Conservation (phyloP, 345 rosid genomes). For the Boechera divaricarpa region DNA sequence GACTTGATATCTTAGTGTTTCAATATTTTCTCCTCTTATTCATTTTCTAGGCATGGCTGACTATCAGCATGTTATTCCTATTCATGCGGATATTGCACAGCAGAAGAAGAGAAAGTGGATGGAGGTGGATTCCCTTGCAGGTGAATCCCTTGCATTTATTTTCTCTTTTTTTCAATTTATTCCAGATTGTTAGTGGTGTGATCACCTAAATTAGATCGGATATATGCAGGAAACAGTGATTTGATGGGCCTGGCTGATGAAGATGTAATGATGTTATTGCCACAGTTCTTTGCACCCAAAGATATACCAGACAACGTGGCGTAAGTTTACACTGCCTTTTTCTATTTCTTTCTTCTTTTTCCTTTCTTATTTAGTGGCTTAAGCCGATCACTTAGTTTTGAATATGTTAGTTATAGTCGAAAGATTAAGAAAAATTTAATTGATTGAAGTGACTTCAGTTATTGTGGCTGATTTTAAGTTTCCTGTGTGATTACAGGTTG, state of each 20-base stretch:
- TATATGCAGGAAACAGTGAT: slow-evolving; percentile 56
- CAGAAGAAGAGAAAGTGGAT: slow-evolving; percentile 73
- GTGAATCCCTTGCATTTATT: slow-evolving; percentile 41
- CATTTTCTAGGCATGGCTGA: slow-evolving; percentile 83
- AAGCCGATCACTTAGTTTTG: slow-evolving; percentile 6
- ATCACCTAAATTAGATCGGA: slow-evolving; percentile 16
- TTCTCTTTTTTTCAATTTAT: not conserved
- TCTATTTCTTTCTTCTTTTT: slow-evolving; percentile 14
- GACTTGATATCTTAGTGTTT: slow-evolving; percentile 2
- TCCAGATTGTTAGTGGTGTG: not conserved
- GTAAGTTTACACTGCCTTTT: slow-evolving; percentile 53
- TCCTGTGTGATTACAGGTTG: slow-evolving; percentile 57
- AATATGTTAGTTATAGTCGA: not conserved
- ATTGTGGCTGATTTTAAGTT: slow-evolving; percentile 3
- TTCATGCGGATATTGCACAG: slow-evolving; percentile 78
- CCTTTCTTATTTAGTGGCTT: not conserved
- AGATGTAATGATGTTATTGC: slow-evolving; percentile 81
- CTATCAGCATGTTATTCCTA: slow-evolving; percentile 92
- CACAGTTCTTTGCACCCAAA: slow-evolving; percentile 81
- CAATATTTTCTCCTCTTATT: not conserved
- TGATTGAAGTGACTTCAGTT: slow-evolving; percentile 14
- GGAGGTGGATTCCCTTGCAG: slow-evolving; percentile 62
- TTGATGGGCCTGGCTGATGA: slow-evolving; percentile 75
- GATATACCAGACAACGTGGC: slow-evolving; percentile 77
- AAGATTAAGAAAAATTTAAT: not conserved